Base-by-base conservation (phyloP, 257 asterid species). In the Nicotiana tabacum region DNA sequence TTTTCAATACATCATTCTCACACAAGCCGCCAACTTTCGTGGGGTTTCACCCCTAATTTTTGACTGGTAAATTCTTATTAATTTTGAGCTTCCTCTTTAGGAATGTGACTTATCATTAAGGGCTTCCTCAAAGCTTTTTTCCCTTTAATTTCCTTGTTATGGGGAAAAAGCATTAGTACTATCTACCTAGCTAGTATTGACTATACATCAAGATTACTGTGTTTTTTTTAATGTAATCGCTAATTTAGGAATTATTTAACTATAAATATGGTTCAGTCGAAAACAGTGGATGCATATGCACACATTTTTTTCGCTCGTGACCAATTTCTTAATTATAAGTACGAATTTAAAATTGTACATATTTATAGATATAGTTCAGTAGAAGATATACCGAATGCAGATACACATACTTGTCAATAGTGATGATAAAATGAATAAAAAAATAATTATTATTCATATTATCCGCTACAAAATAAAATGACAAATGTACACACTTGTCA, bases 11-110 rank as follows among this genome's bases (percentile, higher is more conserved):
- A 89, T 53, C 81, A 82, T 83, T 83, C 86, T 70, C 55, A 85
- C 80, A 83, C 39, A 62, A 86, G 82, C 88, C 86, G 82, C 85
- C 90, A 77, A 64, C 81, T 87, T 56, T 88, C 32, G 87, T 86
- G 85, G 88, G 72, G 79, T 37, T 69, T 32, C 83, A 27, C n/a
- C 80, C 67, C 69, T 82, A 27, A 83, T 77, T 85, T 84, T 85
- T 86, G 88, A 87, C 90, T 43, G 43, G 56, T 87, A 84, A 85
- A 81, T 85, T 35, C 76, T 37, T 74, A 33, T 58, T 72, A 66
- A 46, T 83, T 35, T 78, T 64, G 15, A 51, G 82, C 62, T 51
- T 77, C 83, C 70, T 17, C 15, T 58, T 61, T 79, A 43, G 82
- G 57, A 69, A 39, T 32, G 16, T 60, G 79, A 8, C 35, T 17